Evolutionary conservation across 176 grass and related monocot species (phyloP), one percentile per base, ranked within the genome.

Genomic region (Aegilops sharonensis): DNA sequence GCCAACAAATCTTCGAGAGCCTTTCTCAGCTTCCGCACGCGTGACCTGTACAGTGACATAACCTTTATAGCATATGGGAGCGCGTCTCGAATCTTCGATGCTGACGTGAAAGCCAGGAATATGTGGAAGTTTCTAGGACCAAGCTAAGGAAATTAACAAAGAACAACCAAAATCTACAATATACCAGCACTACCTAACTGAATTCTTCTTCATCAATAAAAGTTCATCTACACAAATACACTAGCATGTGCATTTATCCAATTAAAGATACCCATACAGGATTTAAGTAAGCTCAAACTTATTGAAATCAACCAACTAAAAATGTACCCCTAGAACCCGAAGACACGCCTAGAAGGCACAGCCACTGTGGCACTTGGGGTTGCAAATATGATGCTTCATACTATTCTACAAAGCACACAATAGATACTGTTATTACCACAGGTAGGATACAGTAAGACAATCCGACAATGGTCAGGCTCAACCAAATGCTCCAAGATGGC

Each of bases 401-500:
- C 60, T 81, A 18, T 13, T 17, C 14, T 52, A 52, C 48, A 72
- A 4, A 24, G 29, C 74, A 75, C 25, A 68, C 5, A 71, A 83
- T 36, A 59, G 23, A 87, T 20, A 84, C 13, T 75, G 34, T 56
- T 4, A n/a, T 27, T 78, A 34, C 60, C 84, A 95, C 93, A 11
- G 37, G 34, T 5, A 71, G 68, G 68, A 71, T 71, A 71, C 68
- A 71, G 34, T 23, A 71, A 2, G 35, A 98, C 81, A 72, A 89
- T 50, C 48, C 90, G 96, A 14, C 86, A 80, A 89, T 98, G 81
- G 48, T 94, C 93, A 83, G 90, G 81, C 43, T 95, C 96, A 56
- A 92, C 85, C 78, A 98, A 85, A 68, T 74, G 78, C 81, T 95
- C 96, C 86, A 89, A 57, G 47, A 95, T 94, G 81, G 91, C 81